Evolutionary conservation across 2,329 filamentous ascomycete genomes (phyloP).

Genomic region (Lachnellula suecica): DNA sequence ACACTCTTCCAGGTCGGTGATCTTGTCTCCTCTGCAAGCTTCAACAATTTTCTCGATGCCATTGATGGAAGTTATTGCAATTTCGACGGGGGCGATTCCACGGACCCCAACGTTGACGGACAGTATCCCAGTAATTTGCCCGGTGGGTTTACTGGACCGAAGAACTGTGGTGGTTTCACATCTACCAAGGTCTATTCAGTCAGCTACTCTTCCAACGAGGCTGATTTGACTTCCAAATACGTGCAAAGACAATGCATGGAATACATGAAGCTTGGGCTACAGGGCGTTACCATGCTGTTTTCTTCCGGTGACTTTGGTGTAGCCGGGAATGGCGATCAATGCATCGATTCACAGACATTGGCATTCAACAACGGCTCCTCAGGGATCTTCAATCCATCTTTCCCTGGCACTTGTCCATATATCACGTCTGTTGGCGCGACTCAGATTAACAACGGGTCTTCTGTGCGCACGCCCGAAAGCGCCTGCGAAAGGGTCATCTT

Average conservation of each 20-base stretch:
- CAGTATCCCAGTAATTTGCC: constrained; percentile 33
- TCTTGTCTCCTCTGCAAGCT: constrained; percentile 23
- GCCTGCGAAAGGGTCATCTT: constrained; percentile 64
- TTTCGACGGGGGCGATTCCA: constrained; percentile 40
- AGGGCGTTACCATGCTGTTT: constrained; percentile 50
- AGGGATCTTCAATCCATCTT: constrained; percentile 46
- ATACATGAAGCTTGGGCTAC: constrained; percentile 56
- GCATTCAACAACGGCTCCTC: constrained; percentile 30
- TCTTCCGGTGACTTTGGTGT: constrained; percentile 50
- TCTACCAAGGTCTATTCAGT: constrained; percentile 55
- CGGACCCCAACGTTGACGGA: constrained; percentile 37
- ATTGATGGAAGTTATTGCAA: constrained; percentile 46
- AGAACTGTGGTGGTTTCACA: constrained; percentile 44
- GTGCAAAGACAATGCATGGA: constrained; percentile 52
- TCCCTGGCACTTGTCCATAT: constrained; percentile 47
- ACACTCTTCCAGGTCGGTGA: constrained; percentile 49
- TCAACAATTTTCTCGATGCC: constrained; percentile 37
- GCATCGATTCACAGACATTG: constrained; percentile 36
- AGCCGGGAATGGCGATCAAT: constrained; percentile 39
- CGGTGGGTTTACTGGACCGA: constrained; percentile 38
- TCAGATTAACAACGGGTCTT: constrained; percentile 38
- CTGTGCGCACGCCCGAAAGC: constrained; percentile 36
- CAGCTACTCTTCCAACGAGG: constrained; percentile 54
- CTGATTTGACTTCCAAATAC: constrained; percentile 46
- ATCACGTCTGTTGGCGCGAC: constrained; percentile 54